These are phyloP conservation scores for Hericium coralloides DNA, from an alignment of 768 basidiomycete species.

Conservation along the genomic window DNA sequence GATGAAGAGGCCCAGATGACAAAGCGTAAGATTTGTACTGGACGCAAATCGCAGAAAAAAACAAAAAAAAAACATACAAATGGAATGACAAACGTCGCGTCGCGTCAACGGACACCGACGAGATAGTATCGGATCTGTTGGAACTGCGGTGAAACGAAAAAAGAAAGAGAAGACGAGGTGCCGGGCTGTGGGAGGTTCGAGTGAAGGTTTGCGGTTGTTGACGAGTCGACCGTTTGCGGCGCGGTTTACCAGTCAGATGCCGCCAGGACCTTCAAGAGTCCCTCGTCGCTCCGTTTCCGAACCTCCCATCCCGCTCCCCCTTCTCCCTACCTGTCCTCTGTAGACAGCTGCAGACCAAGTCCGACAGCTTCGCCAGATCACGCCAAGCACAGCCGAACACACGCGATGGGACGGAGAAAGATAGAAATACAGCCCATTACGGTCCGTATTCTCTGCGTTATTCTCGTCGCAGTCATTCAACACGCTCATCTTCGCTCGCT, in stretches of 20 bases:
- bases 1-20: no score
- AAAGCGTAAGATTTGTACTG: no score
- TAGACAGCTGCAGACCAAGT: not conserved
- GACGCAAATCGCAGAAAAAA: no score
- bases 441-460: slow-evolving; percentile 34
- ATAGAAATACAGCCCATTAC: slow-evolving; percentile 79
- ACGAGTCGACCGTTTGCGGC: slow-evolving; percentile 5
- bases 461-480: slow-evolving; percentile 13
- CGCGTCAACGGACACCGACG: no score
- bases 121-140: no score
- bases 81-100: no score
- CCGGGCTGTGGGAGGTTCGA: not conserved
- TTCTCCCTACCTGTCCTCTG: slow-evolving; percentile 1
- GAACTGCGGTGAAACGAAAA: no score
- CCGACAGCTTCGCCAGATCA: not conserved
- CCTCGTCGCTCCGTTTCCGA: slow-evolving; percentile 6
- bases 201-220: slow-evolving; percentile 9
- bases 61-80: no score
- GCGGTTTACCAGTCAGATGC: slow-evolving; percentile 8
- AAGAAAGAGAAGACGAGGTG: not conserved
- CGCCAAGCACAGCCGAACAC: not conserved
- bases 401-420: slow-evolving; percentile 65
- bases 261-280: slow-evolving; percentile 12
- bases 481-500: slow-evolving; percentile 19
- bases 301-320: slow-evolving; percentile 5